phyloP scores from a whole-genome alignment of 2,329 filamentous ascomycete genomes.

The Aspergillus pseudoglaucus region DNA sequence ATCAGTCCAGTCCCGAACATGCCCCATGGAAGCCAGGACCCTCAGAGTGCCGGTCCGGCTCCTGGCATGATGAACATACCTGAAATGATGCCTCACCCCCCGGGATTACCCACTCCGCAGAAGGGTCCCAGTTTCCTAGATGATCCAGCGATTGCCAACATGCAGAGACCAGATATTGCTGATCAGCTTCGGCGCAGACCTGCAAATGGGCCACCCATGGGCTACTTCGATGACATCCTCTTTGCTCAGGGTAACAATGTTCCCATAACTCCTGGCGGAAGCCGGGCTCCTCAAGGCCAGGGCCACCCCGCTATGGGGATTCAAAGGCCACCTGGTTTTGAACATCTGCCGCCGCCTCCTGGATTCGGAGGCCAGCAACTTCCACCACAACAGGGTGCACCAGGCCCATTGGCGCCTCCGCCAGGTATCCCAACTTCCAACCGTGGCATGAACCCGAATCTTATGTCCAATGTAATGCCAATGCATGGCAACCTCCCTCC shows the following conservation, averaged over 20 bases:
- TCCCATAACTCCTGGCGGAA: slow-evolving; percentile 29
- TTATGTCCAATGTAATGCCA: slow-evolving; percentile 29
- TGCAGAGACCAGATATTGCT: slow-evolving; percentile 32
- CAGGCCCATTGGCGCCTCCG: slow-evolving; percentile 29
- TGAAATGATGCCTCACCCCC: slow-evolving; percentile 29
- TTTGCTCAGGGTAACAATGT: slow-evolving; percentile 30
- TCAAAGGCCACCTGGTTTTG: slow-evolving; percentile 40
- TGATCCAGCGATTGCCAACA: slow-evolving; percentile 38
- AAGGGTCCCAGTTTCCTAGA: slow-evolving; percentile 36
- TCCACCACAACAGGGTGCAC: slow-evolving; percentile 30
- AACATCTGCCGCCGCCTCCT: slow-evolving; percentile 35
- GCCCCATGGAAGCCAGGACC: slow-evolving; percentile 20
- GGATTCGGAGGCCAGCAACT: slow-evolving; percentile 33
- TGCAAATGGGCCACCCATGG: slow-evolving; percentile 32
- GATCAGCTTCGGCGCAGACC: slow-evolving; percentile 31
- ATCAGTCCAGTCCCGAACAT: slow-evolving; percentile 21
- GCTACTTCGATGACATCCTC: slow-evolving; percentile 37
- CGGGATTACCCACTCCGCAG: slow-evolving; percentile 26
- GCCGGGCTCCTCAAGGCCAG: slow-evolving; percentile 26
- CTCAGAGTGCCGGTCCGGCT: slow-evolving; percentile 22
- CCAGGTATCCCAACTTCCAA: slow-evolving; percentile 34
- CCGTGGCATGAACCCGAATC: slow-evolving; percentile 33
- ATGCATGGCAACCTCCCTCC: slow-evolving; percentile 29
- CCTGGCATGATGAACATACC: slow-evolving; percentile 31
- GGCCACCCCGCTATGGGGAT: slow-evolving; percentile 33